A percentile compares a stretch with the other conserved stretches of the same genome.
These are phyloP conservation scores for Penicillium sp. DNA, from an alignment of 2,329 filamentous ascomycete genomes.

Conservation along the genomic window DNA sequence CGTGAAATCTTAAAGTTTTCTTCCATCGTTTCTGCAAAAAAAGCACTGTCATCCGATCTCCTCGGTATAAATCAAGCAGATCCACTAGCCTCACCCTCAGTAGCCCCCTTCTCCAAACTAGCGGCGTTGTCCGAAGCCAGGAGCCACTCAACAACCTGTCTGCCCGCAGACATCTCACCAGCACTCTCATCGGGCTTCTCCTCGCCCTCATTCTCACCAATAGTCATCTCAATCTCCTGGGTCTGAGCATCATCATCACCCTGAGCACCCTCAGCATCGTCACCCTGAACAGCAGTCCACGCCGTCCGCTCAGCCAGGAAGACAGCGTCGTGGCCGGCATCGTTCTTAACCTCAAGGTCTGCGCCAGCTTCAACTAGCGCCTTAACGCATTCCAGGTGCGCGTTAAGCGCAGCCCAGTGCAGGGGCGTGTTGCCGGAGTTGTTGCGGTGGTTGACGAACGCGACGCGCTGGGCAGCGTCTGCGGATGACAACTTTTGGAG, in stretches of 20 bases:
- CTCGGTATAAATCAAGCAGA: constrained; percentile 11
- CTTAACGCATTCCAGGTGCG: constrained; percentile 78
- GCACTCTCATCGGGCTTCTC: constrained; percentile 11
- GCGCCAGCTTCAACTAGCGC: constrained; percentile 72
- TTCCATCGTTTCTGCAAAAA: constrained; percentile 9
- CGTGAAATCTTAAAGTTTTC: constrained; percentile 11
- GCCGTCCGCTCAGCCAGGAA: constrained; percentile 71
- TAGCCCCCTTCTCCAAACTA: constrained; percentile 33
- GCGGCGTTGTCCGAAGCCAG: constrained; percentile 38
- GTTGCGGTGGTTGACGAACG: constrained; percentile 59
- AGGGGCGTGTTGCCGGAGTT: constrained; percentile 83
- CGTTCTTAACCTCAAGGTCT: constrained; percentile 73
- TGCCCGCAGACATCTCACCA: constrained; percentile 33
- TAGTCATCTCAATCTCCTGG: constrained; percentile 26
- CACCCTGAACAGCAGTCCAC: constrained; percentile 58
- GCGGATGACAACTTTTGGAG: constrained; percentile 40
- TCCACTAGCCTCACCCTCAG: constrained; percentile 21
- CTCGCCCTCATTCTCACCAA: constrained; percentile 21
- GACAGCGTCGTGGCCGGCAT: constrained; percentile 76
- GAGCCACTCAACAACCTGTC: constrained; percentile 44
- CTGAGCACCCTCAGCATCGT: constrained; percentile 15
- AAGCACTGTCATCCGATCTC: background rate
- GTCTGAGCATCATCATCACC: constrained; percentile 18
- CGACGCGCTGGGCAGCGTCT: constrained; percentile 19
- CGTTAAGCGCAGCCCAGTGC: constrained; percentile 91